phyloP scores from a whole-genome alignment of 192 early-diverging fungal genomes.

The Obelidium mucronatum region DNA sequence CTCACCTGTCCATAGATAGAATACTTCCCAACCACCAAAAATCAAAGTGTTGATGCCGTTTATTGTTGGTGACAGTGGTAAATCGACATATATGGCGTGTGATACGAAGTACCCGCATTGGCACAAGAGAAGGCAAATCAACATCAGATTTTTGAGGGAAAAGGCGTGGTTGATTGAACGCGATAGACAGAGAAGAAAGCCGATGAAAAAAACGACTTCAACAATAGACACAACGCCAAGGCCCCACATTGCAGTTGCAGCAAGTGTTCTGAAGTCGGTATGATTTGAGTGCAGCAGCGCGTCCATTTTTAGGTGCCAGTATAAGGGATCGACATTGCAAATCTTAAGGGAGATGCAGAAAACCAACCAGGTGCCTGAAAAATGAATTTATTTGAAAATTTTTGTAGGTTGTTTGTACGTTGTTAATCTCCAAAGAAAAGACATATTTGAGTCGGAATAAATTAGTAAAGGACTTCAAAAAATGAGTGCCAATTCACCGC shows the following conservation, averaged over 20 bases:
- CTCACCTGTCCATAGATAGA: not conserved
- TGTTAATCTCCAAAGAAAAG: no score
- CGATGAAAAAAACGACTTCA: not conserved
- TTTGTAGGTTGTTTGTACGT: no score
- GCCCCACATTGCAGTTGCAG: not conserved
- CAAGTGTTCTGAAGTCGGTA: not conserved
- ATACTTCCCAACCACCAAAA: not conserved
- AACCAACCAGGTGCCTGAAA: no score
- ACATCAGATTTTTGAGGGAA: not conserved
- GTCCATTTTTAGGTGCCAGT: no score
- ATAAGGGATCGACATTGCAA: no score
- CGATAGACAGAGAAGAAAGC: not conserved
- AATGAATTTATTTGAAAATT: no score
- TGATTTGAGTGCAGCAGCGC: not conserved
- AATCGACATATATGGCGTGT: not conserved
- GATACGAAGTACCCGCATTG: not conserved
- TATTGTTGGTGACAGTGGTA: not conserved
- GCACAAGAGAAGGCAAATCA: not conserved
- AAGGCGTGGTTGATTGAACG: not conserved
- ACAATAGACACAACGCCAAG: not conserved
- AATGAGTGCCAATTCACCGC: no score
- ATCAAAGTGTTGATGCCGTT: not conserved
- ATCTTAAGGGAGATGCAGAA: no score
- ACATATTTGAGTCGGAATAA: no score
- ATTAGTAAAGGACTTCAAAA: no score